Percentiles rank a stretch among this genome's conserved stretches.
These are phyloP conservation scores for Zymoseptoria ardabiliae DNA, from an alignment of 2,329 filamentous ascomycete genomes.

Conservation along the genomic window DNA sequence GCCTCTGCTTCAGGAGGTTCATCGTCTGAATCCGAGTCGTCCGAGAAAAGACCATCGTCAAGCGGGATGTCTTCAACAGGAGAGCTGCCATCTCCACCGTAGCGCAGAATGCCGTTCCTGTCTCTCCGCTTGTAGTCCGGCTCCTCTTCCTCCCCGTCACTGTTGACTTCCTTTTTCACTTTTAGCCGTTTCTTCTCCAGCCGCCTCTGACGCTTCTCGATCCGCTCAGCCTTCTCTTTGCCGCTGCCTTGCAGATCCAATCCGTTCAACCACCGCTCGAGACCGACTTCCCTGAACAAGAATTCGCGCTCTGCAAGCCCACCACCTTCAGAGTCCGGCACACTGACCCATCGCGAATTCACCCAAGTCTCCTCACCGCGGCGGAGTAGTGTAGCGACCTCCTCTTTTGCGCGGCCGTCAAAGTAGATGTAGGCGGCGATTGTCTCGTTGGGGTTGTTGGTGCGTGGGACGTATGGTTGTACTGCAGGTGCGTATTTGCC, in stretches of 20 bases:
- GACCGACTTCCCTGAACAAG: constrained; percentile 88
- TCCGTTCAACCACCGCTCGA: constrained; percentile 94
- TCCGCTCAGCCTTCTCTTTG: constrained; percentile 71
- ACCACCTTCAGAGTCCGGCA: constrained; percentile 83
- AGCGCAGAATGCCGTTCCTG: constrained; percentile 60
- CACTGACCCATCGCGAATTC: constrained; percentile 94
- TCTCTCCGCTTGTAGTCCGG: constrained; percentile 29
- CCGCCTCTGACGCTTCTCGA: constrained; percentile 49
- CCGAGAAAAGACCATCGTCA: constrained; percentile 57
- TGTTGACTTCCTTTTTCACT: constrained; percentile 39
- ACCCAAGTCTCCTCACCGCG: constrained; percentile 98
- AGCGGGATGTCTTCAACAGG: constrained; percentile 65
- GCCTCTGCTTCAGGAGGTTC: constrained; percentile 85
- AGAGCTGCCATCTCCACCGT: constrained; percentile 67
- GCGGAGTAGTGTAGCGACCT: constrained; percentile 86
- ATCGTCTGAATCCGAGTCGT: constrained; percentile 65
- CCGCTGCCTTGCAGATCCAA: constrained; percentile 77
- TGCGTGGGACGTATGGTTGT: constrained; percentile 83
- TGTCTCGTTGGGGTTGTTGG: constrained; percentile 88
- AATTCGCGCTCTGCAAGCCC: constrained; percentile 95
- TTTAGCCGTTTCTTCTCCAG: constrained; percentile 81
- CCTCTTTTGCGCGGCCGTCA: constrained; percentile 88
- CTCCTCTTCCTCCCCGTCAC: constrained; percentile 42
- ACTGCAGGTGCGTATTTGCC: constrained; percentile 53
- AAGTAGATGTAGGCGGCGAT: constrained; percentile 99